Evolutionary conservation across 2,329 filamentous ascomycete species (phyloP), one percentile per base, ranked within the genome.

Genomic region (Penicillium brasilianum): DNA sequence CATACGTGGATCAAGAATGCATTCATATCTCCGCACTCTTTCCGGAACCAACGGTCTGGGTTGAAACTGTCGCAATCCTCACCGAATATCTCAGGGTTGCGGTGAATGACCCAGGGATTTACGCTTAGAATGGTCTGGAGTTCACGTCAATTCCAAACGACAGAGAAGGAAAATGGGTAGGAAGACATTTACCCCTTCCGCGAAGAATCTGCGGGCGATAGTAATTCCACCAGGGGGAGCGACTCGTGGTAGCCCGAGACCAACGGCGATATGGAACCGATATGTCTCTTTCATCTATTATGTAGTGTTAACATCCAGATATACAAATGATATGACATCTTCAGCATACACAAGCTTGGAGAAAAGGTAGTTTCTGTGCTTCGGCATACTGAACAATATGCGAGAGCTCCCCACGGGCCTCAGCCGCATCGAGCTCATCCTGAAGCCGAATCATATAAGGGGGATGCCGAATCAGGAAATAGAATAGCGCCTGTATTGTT

Each of bases 201-300:
- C 20, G 49, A 77, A 76, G 32, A 64, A 65, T 28, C 68, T 69
- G 22, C 67, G 71, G 11, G 56, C 72, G 37, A 79, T 68, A 0
- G 70, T 74, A 6, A 78, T 57, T 2, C 76, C 74, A 22, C 68
- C 73, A 14, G 64, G 52, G 0, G 73, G 75, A 0, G 65, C 72
- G 7, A 76, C 67, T 2, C 75, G 71, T 0, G 69, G 66, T 30
- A 76, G 69, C 10, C 71, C 72, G 41, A 72, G 71, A 0, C 66
- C 66, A 3, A 74, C 70, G 4, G 71, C 69, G 0, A 74, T 66
- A 55, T 78, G 73, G 20, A 77, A 66, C 0, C 77, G 74, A 36
- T 74, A 71, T 6, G 76, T 70, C 59, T 81, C 78, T 63, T 79
- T 79, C 52, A 76, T 66, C 70, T 72, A 57, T 39, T 39, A 3